phyloP scores from a whole-genome alignment of 352 stramenopile genomes.

The Globisporangium alternatum region DNA sequence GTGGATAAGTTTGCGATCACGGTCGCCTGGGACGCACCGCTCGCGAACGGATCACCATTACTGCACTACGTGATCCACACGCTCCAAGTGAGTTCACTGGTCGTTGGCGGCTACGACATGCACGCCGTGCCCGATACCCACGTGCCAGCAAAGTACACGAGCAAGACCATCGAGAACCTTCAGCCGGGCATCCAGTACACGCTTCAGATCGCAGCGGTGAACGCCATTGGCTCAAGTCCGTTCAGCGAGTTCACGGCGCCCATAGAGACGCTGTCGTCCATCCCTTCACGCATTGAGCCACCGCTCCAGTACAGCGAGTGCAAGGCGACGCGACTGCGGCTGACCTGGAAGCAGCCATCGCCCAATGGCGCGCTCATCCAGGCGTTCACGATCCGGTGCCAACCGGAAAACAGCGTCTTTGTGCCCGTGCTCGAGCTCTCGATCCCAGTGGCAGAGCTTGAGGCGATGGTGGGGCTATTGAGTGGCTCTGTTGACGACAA shows the following conservation, averaged over 20 bases:
- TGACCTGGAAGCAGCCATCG: conserved; percentile 48
- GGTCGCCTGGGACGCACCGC: conserved; percentile 42
- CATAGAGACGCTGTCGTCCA: conserved; percentile 60
- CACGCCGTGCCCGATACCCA: conserved; percentile 27
- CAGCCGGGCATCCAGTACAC: conserved; percentile 57
- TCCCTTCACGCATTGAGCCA: conserved; percentile 46
- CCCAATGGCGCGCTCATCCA: conserved; percentile 56
- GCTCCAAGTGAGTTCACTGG: conserved; percentile 34
- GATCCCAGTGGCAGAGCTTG: conserved; percentile 28
- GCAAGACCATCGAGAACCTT: conserved; percentile 35
- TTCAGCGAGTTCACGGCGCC: conserved; percentile 43
- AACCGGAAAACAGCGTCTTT: conserved; percentile 48
- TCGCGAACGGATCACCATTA: conserved; percentile 59
- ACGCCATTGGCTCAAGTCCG: conserved; percentile 41
- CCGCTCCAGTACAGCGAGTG: conserved; percentile 33
- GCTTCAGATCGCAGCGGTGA: conserved; percentile 49
- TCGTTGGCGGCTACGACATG: conserved; percentile 26
- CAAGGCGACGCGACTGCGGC: conserved; percentile 33
- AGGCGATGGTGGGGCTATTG: neutral
- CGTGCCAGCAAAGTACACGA: conserved; percentile 42
- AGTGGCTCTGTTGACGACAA: neutral
- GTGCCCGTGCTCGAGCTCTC: conserved; percentile 32
- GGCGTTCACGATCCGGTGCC: conserved; percentile 52
- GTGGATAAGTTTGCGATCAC: conserved; percentile 50
- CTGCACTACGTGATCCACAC: conserved; percentile 49